Base-by-base conservation (phyloP, 2,329 filamentous ascomycete genomes). In the Aspergillus sp. region DNA sequence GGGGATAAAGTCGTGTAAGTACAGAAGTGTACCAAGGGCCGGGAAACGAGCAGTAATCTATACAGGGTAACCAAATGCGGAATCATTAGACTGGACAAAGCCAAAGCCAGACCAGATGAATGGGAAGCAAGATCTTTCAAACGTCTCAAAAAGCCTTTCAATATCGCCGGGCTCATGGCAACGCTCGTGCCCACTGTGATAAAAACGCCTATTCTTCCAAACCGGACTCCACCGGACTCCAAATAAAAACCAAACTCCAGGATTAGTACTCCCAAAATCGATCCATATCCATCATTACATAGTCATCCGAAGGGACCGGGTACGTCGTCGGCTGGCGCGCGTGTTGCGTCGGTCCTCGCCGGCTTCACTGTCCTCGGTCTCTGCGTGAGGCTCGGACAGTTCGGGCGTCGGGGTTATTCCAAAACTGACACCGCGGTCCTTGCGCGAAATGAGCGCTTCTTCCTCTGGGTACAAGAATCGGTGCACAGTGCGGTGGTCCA, bases 401-500 rank as follows among this genome's bases (percentile, higher is more conserved):
- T 77, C 75, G 1, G 75, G 75, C 1, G 75, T 78, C 8, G 71
- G 72, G 1, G 75, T 77, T 30, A 72, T 64, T 2, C 70, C 71
- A 58, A 71, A 74, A 57, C 73, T 75, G 54, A 77, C 64, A 3
- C 74, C 76, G 7, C 77, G 73, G 41, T 70, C 71, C 54, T 71
- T 72, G n/a, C 76, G 73, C 5, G 72, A 72, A 47, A 77, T 60
- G 30, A 70, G 70, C 0, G 72, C 69, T 81, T 94, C 91, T 58
- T 92, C 88, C 2, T 88, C 84, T 0, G 86, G 82, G 23, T 87
- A 84, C 5, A 97, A 78, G 70, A 96, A 97, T 0, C 94, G 89
- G 75, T 97, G 90, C 3, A 98, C 84, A 0, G 84, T 88, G n/a
- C 94, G 84, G 71, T 97, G 93, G 72, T 98, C 94, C 61, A 95